These are phyloP conservation scores for Cladophialophora immunda DNA, from an alignment of 2,329 filamentous ascomycete genomes.

Conservation along the genomic window DNA sequence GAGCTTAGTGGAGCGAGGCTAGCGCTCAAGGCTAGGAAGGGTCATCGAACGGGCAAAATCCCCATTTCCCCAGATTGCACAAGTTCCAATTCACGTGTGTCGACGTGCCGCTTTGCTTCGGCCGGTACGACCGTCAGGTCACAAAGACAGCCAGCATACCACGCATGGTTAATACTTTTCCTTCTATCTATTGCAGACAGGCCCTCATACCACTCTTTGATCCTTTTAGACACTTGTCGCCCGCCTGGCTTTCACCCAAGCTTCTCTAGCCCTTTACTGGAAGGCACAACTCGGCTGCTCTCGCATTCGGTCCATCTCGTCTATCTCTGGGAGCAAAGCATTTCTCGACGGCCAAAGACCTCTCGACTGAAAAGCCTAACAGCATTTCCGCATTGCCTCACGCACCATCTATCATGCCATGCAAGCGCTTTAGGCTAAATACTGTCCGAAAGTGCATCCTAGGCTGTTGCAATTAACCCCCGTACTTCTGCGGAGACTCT, in stretches of 20 bases:
- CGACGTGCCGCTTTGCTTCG: not conserved
- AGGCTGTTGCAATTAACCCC: conserved; percentile 8
- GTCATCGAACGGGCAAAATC: not conserved
- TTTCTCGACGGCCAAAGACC: not conserved
- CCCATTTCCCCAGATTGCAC: conserved; percentile 1
- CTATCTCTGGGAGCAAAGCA: conserved; percentile 1
- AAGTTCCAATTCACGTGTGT: not conserved
- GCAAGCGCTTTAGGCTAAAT: conserved; percentile 19
- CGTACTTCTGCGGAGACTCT: conserved; percentile 6
- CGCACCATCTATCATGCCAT: not conserved
- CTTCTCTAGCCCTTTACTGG: not conserved
- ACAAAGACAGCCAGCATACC: not conserved
- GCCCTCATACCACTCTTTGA: not conserved
- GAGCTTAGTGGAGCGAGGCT: conserved; percentile 1
- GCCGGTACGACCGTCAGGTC: not conserved
- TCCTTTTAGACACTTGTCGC: not conserved
- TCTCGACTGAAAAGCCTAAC: conserved; percentile 15
- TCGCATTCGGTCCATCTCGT: conserved; percentile 14
- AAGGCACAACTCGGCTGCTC: not conserved
- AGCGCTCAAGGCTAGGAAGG: not conserved
- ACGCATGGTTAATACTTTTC: not conserved
- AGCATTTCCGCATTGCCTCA: not conserved
- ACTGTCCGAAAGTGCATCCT: not conserved
- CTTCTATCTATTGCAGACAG: not conserved
- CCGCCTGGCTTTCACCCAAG: not conserved